phyloP scores from a whole-genome alignment of 805 yeast genomes.

The Hanseniaspora meyeri region DNA sequence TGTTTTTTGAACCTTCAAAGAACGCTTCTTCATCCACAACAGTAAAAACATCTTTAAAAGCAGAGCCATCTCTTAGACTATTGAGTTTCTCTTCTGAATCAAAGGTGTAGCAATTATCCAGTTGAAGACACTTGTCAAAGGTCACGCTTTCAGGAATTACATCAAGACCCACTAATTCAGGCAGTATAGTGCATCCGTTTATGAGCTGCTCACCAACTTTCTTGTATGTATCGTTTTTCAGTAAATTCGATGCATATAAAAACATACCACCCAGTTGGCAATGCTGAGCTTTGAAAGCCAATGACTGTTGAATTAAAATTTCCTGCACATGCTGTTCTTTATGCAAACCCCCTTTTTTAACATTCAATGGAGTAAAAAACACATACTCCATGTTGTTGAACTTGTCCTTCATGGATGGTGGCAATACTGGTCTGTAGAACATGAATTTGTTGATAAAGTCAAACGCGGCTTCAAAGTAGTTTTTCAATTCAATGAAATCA shows the following conservation, averaged over 20 bases:
- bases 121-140: constrained; percentile 20
- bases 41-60: neutral
- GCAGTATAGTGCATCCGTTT: constrained; percentile 38
- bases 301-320: constrained; percentile 6
- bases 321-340: constrained; percentile 15
- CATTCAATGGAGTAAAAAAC: constrained; percentile 16
- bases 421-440: constrained; percentile 36
- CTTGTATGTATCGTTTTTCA: constrained; percentile 29
- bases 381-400: constrained; percentile 16
- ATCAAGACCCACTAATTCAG: constrained; percentile 27
- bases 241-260: constrained; percentile 35
- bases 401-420: constrained; percentile 25
- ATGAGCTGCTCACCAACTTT: constrained; percentile 33
- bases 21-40: neutral
- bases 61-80: constrained; percentile 17
- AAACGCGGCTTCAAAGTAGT: constrained; percentile 30
- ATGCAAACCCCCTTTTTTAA: constrained; percentile 19
- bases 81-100: constrained; percentile 18
- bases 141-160: constrained; percentile 32
- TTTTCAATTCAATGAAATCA: constrained; percentile 16
- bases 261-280: constrained; percentile 47
- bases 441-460: constrained; percentile 31
- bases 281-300: constrained; percentile 18
- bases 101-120: constrained; percentile 16
- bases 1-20: neutral